Conservation (phyloP, 352 stramenopile species). For the Pythium vanterpoolii region DNA sequence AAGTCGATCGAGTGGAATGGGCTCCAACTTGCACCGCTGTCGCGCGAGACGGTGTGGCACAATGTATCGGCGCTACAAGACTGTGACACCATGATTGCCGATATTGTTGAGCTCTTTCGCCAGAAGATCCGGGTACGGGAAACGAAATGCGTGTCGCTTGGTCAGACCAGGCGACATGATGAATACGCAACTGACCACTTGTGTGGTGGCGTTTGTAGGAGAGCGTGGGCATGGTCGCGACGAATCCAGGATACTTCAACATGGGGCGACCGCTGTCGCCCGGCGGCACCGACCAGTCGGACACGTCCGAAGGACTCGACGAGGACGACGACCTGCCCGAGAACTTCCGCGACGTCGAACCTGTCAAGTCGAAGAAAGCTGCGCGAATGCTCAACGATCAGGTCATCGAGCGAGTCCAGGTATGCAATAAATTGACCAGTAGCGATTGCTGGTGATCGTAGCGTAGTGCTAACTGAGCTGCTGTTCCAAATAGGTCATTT, state of each 20-base stretch:
- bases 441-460: background rate
- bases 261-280: conserved; percentile 28
- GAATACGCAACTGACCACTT: background rate
- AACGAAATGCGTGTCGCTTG: background rate
- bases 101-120: conserved; percentile 41
- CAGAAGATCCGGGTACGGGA: conserved; percentile 49
- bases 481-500: conserved; percentile 8
- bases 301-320: conserved; percentile 49
- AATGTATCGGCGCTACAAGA: conserved; percentile 62
- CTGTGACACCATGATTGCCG: conserved; percentile 37
- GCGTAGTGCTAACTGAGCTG: background rate
- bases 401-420: conserved; percentile 63
- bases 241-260: conserved; percentile 39
- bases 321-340: conserved; percentile 41
- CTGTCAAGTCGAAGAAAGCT: conserved; percentile 70
- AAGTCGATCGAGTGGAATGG: conserved; percentile 32
- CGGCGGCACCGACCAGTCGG: conserved; percentile 22
- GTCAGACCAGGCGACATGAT: background rate
- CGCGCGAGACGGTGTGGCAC: conserved; percentile 57
- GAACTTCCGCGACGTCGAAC: conserved; percentile 68
- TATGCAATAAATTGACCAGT: background rate
- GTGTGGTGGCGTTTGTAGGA: conserved; percentile 25
- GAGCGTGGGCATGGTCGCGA: conserved; percentile 43
- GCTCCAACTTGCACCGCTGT: conserved; percentile 35
- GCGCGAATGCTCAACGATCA: conserved; percentile 74